Evolutionary conservation across 805 yeast species (phyloP).

Genomic region (Metschnikowia colocasiae): DNA sequence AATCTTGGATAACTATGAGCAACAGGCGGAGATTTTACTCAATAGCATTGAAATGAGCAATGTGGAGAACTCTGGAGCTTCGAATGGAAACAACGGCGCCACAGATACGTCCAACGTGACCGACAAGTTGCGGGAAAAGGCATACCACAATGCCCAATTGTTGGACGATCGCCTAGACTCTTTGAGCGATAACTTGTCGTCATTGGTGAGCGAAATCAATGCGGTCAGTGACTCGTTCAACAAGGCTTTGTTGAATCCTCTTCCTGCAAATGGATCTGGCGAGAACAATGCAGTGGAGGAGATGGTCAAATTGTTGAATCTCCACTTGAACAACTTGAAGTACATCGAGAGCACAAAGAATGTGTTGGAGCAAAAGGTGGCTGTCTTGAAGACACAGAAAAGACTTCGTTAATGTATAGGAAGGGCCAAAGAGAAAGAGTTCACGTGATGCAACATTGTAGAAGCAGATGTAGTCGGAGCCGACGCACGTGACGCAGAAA

Average conservation of each 20-base stretch:
- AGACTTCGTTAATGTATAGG: conserved; percentile 6
- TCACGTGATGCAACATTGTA: not conserved
- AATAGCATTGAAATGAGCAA: conserved; percentile 33
- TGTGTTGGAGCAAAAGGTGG: conserved; percentile 63
- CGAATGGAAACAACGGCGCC: conserved; percentile 7
- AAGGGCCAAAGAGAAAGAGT: too few species aligned
- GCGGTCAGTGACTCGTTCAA: conserved; percentile 78
- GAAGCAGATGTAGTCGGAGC: too few species aligned
- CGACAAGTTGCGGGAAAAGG: conserved; percentile 85
- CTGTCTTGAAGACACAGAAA: conserved; percentile 10
- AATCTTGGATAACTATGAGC: conserved; percentile 78
- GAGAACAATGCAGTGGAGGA: conserved; percentile 50
- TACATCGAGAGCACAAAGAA: conserved; percentile 78
- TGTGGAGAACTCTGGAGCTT: conserved; percentile 10
- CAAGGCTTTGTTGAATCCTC: conserved; percentile 44
- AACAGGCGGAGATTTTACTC: conserved; percentile 55
- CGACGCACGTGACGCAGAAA: not conserved
- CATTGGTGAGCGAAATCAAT: conserved; percentile 78
- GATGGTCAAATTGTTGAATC: conserved; percentile 75
- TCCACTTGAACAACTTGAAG: conserved; percentile 84
- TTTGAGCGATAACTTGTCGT: conserved; percentile 70
- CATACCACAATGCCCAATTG: conserved; percentile 81
- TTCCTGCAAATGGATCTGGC: conserved; percentile 25
- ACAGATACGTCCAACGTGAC: conserved; percentile 43
- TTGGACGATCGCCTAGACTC: conserved; percentile 77